Evolutionary conservation across 139 green algal genomes (phyloP), one percentile per base, ranked within the genome.

Genomic region (Tetraselmis chui): DNA sequence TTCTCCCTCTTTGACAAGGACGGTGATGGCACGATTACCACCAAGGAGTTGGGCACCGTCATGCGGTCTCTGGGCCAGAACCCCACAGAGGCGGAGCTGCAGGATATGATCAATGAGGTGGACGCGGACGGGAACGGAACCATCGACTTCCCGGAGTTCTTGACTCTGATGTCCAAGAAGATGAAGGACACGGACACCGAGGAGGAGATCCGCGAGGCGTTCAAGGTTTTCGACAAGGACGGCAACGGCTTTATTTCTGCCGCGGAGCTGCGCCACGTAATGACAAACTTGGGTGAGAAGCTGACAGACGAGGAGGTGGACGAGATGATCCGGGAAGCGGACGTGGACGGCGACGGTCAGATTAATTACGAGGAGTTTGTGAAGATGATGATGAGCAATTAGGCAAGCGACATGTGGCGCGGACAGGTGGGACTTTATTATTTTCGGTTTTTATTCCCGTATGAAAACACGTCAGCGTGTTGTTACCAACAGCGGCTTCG

Each of bases 201-300:
- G 80, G 84, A 90, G 76, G 91, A 94, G 82, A 83, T 94, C 18
- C 86, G 88, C 76, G 89, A 92, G 83, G 89, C 89, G 18, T 93
- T 92, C 81, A 92, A 93, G 80, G 91, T 94, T 27, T 94, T 94
- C 82, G 91, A 94, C 82, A 94, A 94, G 82, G 91, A 94, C 67
- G 83, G 88, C 59, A 93, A 92, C 80, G 91, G 91, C 25, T 91
- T 85, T 29, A 94, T 94, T 82, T 89, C 81, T 2, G 82, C 88
- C 32, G 86, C 90, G 24, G 90, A 95, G 88, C 89, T 96, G 78
- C 85, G 88, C 22, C 93, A 96, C 81, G 92, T 96, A 77, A 94
- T 96, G 82, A 95, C 91, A 29, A 95, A 94, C 87, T 86, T 96
- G 11, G 93, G 93, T 0, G 93, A 96, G 88, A 96, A 96, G 89